Percentiles rank a stretch among this genome's conserved stretches.
Conservation (phyloP, 345 rosid genomes). For the Sapria himalayana region DNA sequence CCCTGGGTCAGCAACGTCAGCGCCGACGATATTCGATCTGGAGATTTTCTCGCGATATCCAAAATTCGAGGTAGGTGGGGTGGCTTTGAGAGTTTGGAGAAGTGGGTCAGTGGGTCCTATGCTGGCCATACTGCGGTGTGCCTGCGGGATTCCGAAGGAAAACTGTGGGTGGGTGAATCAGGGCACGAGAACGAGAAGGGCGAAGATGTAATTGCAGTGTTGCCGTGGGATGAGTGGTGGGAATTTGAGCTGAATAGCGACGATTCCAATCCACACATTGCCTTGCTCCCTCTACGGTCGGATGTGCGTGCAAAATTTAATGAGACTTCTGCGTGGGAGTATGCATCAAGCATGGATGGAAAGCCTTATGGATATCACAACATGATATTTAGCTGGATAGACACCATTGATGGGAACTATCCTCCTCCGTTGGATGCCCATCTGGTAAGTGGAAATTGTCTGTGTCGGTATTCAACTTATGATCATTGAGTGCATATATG, state of each 20-base stretch:
- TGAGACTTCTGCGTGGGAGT: slow-evolving; percentile 89
- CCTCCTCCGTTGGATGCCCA: slow-evolving; percentile 99
- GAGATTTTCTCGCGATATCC: slow-evolving; percentile 81
- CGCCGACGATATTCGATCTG: slow-evolving; percentile 70
- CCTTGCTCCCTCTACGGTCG: slow-evolving; percentile 77
- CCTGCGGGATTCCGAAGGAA: slow-evolving; percentile 73
- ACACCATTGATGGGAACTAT: slow-evolving; percentile 73
- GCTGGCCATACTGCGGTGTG: slow-evolving; percentile 99
- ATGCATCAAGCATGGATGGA: slow-evolving; percentile 80
- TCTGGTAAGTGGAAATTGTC: too few relatives aligned
- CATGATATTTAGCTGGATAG: slow-evolving; percentile 99
- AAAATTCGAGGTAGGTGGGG: slow-evolving; percentile 98
- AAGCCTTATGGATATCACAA: slow-evolving; percentile 99
- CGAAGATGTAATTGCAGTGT: slow-evolving; percentile 74
- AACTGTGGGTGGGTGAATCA: slow-evolving; percentile 99
- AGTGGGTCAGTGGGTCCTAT: slow-evolving; percentile 98
- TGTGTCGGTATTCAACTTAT: slow-evolving; percentile 8
- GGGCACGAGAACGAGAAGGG: slow-evolving; percentile 99
- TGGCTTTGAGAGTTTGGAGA: slow-evolving; percentile 92
- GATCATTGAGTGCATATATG: not conserved
- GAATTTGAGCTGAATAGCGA: slow-evolving; percentile 61
- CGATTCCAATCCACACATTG: slow-evolving; percentile 77
- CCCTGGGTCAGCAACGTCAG: slow-evolving; percentile 51
- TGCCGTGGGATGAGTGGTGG: slow-evolving; percentile 99
- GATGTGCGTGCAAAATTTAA: slow-evolving; percentile 59